These are phyloP conservation scores for Xylaria sp. DNA, from an alignment of 2,329 filamentous ascomycete species.

Conservation along the genomic window DNA sequence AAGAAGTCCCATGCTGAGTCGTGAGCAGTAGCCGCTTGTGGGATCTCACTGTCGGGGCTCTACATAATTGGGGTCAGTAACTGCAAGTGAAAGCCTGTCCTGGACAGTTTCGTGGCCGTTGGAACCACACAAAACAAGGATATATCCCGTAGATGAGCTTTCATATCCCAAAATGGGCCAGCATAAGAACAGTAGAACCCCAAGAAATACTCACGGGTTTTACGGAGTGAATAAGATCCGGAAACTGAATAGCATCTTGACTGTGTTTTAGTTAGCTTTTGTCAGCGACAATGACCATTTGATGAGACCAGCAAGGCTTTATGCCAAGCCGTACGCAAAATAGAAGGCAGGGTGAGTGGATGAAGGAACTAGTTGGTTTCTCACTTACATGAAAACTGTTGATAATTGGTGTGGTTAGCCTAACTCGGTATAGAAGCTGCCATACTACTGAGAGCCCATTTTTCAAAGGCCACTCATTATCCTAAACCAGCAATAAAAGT, in stretches of 20 bases:
- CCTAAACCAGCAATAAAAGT: conserved; percentile 14
- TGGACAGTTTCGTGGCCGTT: not conserved
- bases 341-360: not conserved
- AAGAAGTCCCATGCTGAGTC: conserved; percentile 66
- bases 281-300: not conserved
- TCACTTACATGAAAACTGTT: conserved; percentile 39
- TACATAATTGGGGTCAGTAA: not conserved
- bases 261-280: conserved; percentile 18
- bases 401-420: conserved; percentile 10
- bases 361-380: not conserved
- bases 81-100: not conserved
- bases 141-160: not conserved
- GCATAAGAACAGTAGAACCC: not conserved
- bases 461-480: conserved; percentile 11
- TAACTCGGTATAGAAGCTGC: conserved; percentile 1
- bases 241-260: conserved; percentile 27
- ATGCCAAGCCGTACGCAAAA: conserved; percentile 34
- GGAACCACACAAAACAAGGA: not conserved
- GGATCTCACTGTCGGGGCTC: conserved; percentile 56
- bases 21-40: conserved; percentile 60
- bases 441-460: not conserved
- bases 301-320: not conserved
- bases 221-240: conserved; percentile 21
- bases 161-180: not conserved
- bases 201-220: conserved; percentile 4